Evolutionary conservation across 1,284 basidiomycete species (phyloP).

Genomic region (Malassezia arunalokei): DNA sequence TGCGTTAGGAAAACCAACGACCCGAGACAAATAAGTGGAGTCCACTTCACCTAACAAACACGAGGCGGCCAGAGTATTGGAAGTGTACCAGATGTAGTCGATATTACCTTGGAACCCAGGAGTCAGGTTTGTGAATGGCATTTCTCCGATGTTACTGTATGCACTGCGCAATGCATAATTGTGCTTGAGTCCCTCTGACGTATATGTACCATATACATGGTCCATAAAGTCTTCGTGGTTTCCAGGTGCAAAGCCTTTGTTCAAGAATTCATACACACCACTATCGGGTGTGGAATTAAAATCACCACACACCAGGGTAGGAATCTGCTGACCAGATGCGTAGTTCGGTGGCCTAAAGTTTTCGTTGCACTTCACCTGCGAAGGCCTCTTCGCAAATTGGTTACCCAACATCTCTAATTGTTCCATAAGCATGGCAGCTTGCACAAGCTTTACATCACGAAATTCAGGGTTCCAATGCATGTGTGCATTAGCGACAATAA

Average conservation of each 20-base stretch:
- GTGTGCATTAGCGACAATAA: constrained; percentile 83
- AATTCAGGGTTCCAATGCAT: constrained; percentile 86
- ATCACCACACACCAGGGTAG: constrained; percentile 80
- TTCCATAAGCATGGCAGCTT: constrained; percentile 80
- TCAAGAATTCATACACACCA: constrained; percentile 84
- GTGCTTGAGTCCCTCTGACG: constrained; percentile 74
- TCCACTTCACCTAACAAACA: constrained; percentile 82
- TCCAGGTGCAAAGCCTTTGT: constrained; percentile 55
- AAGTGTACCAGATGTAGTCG: constrained; percentile 89
- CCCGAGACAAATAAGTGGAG: constrained; percentile 68
- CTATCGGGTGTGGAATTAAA: constrained; percentile 80
- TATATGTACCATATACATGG: constrained; percentile 82
- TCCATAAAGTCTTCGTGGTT: constrained; percentile 86
- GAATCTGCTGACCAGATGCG: constrained; percentile 72
- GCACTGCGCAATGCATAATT: constrained; percentile 69
- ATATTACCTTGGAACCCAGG: constrained; percentile 57
- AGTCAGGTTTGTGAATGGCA: constrained; percentile 79
- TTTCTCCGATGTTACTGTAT: constrained; percentile 51
- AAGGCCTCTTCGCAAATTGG: constrained; percentile 71
- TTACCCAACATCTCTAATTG: constrained; percentile 80
- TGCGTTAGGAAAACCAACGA: constrained; percentile 90
- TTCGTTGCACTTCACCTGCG: constrained; percentile 50
- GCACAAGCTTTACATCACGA: constrained; percentile 94
- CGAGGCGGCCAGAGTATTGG: constrained; percentile 65
- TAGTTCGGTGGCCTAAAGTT: constrained; percentile 55